Conservation (phyloP, 805 yeast species). For the Yarrowia sp. region DNA sequence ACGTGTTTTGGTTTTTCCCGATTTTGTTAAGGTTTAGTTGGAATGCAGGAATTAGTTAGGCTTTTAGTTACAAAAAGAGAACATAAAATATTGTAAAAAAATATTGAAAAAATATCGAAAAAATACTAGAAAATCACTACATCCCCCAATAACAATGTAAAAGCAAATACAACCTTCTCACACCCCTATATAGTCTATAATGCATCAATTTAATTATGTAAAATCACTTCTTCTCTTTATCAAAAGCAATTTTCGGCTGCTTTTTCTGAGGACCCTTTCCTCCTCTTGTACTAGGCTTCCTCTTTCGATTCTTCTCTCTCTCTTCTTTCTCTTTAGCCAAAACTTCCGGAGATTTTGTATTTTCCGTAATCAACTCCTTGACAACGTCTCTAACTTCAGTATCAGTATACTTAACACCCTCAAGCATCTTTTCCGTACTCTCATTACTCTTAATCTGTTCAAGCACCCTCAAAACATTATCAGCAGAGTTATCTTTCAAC, state of each 20-base stretch:
- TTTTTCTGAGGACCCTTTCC: neutral
- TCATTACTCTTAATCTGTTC: neutral
- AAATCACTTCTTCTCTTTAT: neutral
- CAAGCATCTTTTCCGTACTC: neutral
- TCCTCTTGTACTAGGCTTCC: neutral
- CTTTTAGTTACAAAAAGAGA: too few species aligned
- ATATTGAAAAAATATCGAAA: too few species aligned
- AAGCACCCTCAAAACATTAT: neutral
- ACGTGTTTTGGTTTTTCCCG: too few species aligned
- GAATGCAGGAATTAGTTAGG: too few species aligned
- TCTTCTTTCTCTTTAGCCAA: neutral
- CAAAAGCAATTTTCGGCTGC: neutral
- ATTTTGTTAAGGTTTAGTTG: too few species aligned
- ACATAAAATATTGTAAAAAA: too few species aligned
- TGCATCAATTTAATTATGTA: neutral
- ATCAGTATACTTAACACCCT: neutral
- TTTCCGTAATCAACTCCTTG: neutral
- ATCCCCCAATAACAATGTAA: too few species aligned
- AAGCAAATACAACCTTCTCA: too few species aligned
- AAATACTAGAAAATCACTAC: too few species aligned
- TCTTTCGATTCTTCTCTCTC: neutral
- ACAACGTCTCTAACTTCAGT: neutral
- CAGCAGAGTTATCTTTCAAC: neutral
- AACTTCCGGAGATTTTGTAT: neutral
- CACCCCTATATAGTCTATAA: too few species aligned